These are phyloP conservation scores for Fusarium secorum DNA, from an alignment of 2,329 filamentous ascomycete genomes.

Conservation along the genomic window DNA sequence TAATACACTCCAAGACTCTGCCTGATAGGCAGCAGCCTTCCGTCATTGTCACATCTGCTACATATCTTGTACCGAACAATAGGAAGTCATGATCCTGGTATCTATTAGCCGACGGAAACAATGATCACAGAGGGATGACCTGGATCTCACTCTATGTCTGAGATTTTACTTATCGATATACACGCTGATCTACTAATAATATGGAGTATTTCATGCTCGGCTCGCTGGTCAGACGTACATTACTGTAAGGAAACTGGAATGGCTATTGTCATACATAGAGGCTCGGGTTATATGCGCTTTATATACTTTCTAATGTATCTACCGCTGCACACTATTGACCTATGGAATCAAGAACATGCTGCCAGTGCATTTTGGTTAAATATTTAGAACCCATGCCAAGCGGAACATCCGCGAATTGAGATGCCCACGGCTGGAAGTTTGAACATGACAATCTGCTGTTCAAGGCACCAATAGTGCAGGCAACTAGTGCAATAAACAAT, in stretches of 20 bases:
- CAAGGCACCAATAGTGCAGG: neutral
- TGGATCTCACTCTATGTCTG: rapidly evolving
- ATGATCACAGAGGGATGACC: rapidly evolving
- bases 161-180: rapidly evolving
- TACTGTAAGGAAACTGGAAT: rapidly evolving
- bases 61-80: rapidly evolving
- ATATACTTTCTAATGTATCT: neutral
- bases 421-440: rapidly evolving
- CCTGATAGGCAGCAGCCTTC: neutral
- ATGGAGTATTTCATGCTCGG: rapidly evolving
- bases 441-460: neutral
- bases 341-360: rapidly evolving
- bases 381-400: rapidly evolving
- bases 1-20: rapidly evolving
- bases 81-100: too few relatives aligned
- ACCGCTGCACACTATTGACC: rapidly evolving
- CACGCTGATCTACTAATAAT: rapidly evolving
- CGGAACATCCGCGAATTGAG: neutral
- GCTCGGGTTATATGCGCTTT: neutral
- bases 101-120: rapidly evolving
- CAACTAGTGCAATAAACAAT: neutral
- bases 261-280: rapidly evolving
- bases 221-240: rapidly evolving
- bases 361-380: rapidly evolving
- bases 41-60: rapidly evolving